Evolutionary conservation across 768 basidiomycete genomes (phyloP).

Genomic region (Mycena alexandri): DNA sequence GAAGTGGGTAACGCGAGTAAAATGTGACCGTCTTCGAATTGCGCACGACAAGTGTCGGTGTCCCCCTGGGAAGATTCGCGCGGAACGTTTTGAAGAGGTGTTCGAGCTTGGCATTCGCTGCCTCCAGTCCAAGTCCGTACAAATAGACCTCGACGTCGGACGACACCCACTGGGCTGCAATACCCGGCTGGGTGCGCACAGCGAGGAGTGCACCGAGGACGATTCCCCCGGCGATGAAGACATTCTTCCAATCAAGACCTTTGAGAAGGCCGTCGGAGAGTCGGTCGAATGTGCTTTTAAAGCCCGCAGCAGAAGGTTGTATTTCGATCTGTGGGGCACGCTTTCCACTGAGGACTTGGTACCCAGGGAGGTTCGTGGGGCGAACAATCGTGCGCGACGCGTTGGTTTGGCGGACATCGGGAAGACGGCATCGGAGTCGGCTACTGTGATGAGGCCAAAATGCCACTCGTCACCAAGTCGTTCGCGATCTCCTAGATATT

Average conservation of each 20-base stretch:
- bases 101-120: slow-evolving; percentile 13
- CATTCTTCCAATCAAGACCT: slow-evolving; percentile 16
- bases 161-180: neutral
- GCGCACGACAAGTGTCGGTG: slow-evolving; percentile 14
- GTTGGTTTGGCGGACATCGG: neutral
- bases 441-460: neutral
- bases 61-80: slow-evolving; percentile 11
- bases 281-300: slow-evolving; percentile 8
- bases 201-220: slow-evolving; percentile 15
- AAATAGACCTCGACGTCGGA: slow-evolving; percentile 30
- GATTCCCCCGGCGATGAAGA: slow-evolving; percentile 17
- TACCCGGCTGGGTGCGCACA: neutral
- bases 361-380: neutral
- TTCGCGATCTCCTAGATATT: slow-evolving; percentile 6
- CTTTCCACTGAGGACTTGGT: neutral
- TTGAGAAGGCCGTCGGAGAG: slow-evolving; percentile 16
- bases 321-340: neutral
- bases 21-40: slow-evolving; percentile 28
- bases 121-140: neutral
- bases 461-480: slow-evolving; percentile 3
- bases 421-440: neutral
- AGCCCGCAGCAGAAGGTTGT: slow-evolving; percentile 9
- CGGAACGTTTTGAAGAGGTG: slow-evolving; percentile 8
- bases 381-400: neutral
- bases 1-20: slow-evolving; percentile 21